These are phyloP conservation scores for Boletus sp. DNA, from an alignment of 768 basidiomycete genomes.

Conservation along the genomic window DNA sequence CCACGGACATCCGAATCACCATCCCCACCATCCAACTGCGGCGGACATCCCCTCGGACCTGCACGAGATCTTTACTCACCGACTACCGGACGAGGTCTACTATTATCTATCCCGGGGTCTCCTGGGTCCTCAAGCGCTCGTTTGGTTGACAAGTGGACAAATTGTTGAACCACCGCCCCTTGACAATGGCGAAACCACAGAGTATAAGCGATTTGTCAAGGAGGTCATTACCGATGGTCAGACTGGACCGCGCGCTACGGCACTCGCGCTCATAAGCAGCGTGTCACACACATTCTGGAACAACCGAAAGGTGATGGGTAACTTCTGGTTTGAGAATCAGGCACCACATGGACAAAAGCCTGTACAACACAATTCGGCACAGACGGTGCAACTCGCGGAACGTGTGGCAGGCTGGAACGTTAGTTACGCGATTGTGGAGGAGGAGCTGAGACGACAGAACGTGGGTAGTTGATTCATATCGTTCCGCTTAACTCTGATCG, in stretches of 20 bases:
- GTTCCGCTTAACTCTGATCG: slow-evolving; percentile 28
- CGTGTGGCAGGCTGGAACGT: slow-evolving; percentile 91
- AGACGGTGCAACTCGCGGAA: slow-evolving; percentile 85
- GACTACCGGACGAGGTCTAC: slow-evolving; percentile 94
- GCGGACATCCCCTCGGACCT: slow-evolving; percentile 89
- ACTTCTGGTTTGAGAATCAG: slow-evolving; percentile 72
- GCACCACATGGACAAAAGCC: slow-evolving; percentile 51
- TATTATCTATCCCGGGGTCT: slow-evolving; percentile 94
- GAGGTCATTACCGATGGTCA: slow-evolving; percentile 95
- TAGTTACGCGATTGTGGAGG: slow-evolving; percentile 79
- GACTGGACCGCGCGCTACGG: slow-evolving; percentile 89
- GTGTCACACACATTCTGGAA: slow-evolving; percentile 81
- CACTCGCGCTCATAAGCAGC: slow-evolving; percentile 83
- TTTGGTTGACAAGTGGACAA: slow-evolving; percentile 91
- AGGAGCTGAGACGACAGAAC: slow-evolving; percentile 94
- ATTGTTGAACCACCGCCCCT: slow-evolving; percentile 85
- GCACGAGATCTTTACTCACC: slow-evolving; percentile 92
- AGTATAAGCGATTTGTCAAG: slow-evolving; percentile 93
- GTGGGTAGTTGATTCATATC: slow-evolving; percentile 49
- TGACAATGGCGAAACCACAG: slow-evolving; percentile 92
- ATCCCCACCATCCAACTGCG: slow-evolving; percentile 68
- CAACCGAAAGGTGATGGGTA: slow-evolving; percentile 65
- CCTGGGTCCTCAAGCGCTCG: slow-evolving; percentile 82
- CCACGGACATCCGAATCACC: slow-evolving; percentile 53
- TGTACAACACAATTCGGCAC: slow-evolving; percentile 69